phyloP scores from a whole-genome alignment of 2,329 filamentous ascomycete genomes.

The Esteya vermicola region DNA sequence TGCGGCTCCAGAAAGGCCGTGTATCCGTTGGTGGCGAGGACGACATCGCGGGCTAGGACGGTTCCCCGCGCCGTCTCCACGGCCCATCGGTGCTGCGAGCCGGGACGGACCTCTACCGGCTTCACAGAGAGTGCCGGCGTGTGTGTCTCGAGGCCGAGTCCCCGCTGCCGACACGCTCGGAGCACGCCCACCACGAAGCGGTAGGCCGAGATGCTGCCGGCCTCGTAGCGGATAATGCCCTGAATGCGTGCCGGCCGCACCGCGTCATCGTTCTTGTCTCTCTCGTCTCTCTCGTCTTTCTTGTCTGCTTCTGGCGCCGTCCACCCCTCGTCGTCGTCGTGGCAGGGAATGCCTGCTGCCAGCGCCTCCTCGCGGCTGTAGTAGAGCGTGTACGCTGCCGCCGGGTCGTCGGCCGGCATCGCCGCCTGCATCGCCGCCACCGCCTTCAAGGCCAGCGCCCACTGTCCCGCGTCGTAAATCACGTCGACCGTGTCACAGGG shows the following conservation, averaged over 20 bases:
- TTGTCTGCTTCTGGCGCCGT: too few species aligned
- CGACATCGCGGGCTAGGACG: slow-evolving; percentile 25
- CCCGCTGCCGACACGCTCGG: slow-evolving; percentile 25
- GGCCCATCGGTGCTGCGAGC: too few species aligned
- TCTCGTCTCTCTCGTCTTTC: too few species aligned
- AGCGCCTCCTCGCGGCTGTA: slow-evolving; percentile 26
- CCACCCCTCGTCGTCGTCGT: too few species aligned
- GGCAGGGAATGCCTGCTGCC: slow-evolving; percentile 22
- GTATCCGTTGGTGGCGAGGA: slow-evolving; percentile 41
- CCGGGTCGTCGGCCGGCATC: slow-evolving; percentile 24
- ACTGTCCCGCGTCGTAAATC: slow-evolving; percentile 34
- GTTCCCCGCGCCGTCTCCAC: slow-evolving; percentile 27
- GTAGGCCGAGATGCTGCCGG: slow-evolving; percentile 26
- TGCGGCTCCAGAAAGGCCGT: slow-evolving; percentile 27
- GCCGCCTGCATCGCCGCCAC: slow-evolving; percentile 29
- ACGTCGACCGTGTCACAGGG: slow-evolving; percentile 42
- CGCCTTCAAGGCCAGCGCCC: slow-evolving; percentile 21
- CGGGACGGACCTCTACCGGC: slow-evolving; percentile 3
- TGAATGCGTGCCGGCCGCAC: slow-evolving; percentile 13
- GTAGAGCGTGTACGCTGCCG: slow-evolving; percentile 29
- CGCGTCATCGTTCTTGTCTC: slow-evolving; percentile 14
- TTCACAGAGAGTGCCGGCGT: slow-evolving; percentile 24
- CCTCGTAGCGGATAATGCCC: slow-evolving; percentile 32
- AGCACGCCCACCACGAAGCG: slow-evolving; percentile 26
- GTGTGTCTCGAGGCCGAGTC: slow-evolving; percentile 37